A percentile compares a stretch with the other conserved stretches of the same genome.
Evolutionary conservation across 1,284 basidiomycete species (phyloP).

Genomic region (Meripilus lineatus): DNA sequence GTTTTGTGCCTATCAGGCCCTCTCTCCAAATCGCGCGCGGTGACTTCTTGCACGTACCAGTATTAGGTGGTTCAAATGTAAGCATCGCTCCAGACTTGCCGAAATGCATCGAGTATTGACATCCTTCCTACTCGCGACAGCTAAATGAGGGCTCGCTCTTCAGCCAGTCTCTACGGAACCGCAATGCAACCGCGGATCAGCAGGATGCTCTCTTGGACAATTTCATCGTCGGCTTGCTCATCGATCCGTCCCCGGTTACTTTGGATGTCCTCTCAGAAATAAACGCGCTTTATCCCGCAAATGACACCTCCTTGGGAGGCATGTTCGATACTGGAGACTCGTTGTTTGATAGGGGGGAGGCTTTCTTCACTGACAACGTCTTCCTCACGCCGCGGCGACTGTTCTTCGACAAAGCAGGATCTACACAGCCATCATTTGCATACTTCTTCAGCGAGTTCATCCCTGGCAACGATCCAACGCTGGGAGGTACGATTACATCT

Average conservation of each 20-base stretch:
- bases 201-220: constrained; percentile 38
- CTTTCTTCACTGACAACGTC: constrained; percentile 57
- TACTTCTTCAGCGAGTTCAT: constrained; percentile 55
- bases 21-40: constrained; percentile 43
- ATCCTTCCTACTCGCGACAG: constrained; percentile 26
- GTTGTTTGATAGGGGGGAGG: constrained; percentile 47
- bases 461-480: constrained; percentile 36
- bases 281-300: constrained; percentile 39
- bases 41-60: constrained; percentile 49
- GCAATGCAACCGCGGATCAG: constrained; percentile 31
- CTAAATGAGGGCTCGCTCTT: constrained; percentile 49
- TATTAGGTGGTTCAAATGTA: constrained; percentile 51
- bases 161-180: constrained; percentile 31
- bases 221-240: constrained; percentile 42
- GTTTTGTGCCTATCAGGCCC: constrained; percentile 43
- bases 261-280: constrained; percentile 34
- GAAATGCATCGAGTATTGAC: too few relatives aligned
- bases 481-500: constrained; percentile 32
- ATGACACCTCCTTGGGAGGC: constrained; percentile 40
- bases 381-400: constrained; percentile 44
- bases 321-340: constrained; percentile 56
- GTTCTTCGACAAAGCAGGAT: constrained; percentile 43
- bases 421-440: constrained; percentile 42
- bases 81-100: constrained; percentile 13
- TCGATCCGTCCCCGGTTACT: constrained; percentile 46